Conservation (phyloP, 2,329 filamentous ascomycete species). For the Nothomitra cinnamomea region DNA sequence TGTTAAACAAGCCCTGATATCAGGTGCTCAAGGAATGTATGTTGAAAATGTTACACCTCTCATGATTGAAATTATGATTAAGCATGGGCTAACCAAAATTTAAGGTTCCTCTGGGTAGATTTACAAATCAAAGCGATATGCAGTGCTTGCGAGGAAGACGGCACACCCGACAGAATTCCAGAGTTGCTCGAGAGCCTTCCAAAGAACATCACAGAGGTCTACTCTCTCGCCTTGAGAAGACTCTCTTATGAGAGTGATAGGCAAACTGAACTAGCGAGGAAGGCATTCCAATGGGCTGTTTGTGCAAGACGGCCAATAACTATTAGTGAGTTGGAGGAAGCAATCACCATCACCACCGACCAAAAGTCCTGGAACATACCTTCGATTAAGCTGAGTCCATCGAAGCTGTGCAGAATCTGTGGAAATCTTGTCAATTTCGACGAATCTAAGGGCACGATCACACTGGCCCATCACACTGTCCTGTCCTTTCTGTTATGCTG, state of each 20-base stretch:
- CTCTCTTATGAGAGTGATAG: constrained; percentile 7
- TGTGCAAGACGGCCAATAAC: constrained; percentile 11
- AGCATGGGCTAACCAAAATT: not conserved
- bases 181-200: constrained; percentile 11
- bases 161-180: constrained; percentile 10
- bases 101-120: constrained; percentile 13
- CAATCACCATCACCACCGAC: constrained; percentile 8
- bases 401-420: constrained; percentile 10
- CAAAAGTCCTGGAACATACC: constrained; percentile 12
- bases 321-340: constrained; percentile 13
- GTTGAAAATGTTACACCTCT: constrained; percentile 5
- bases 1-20: constrained; percentile 10
- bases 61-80: not conserved
- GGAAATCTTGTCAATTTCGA: constrained; percentile 12
- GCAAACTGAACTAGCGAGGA: constrained; percentile 10
- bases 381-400: constrained; percentile 8
- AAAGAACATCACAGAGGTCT: constrained; percentile 10
- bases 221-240: constrained; percentile 8
- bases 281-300: constrained; percentile 12
- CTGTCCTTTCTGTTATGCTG: constrained; percentile 9
- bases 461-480: constrained; percentile 12
- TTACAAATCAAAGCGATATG: constrained; percentile 11
- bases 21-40: constrained; percentile 11
- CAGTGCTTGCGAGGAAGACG: constrained; percentile 9
- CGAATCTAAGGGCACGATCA: constrained; percentile 8